phyloP scores from a whole-genome alignment of 805 yeast species.

The Wickerhamiella qilinensis region DNA sequence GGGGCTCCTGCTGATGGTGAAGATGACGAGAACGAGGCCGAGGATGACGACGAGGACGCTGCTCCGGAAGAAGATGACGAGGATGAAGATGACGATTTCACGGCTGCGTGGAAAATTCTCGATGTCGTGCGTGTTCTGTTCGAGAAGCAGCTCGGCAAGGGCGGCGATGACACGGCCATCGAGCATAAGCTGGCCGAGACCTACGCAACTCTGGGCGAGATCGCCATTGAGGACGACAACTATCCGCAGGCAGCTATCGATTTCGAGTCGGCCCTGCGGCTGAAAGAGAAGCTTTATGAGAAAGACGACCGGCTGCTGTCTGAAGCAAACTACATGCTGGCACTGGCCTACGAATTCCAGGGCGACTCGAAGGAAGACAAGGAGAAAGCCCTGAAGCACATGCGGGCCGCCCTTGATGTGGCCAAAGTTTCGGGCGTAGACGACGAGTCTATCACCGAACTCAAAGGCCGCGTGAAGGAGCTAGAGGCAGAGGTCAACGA shows the following conservation, averaged over 20 bases:
- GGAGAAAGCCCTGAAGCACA: conserved; percentile 35
- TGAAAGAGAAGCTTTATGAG: conserved; percentile 37
- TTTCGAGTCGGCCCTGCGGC: conserved; percentile 38
- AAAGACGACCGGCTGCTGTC: conserved; percentile 42
- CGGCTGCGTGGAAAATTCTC: conserved; percentile 73
- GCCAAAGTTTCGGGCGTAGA: conserved; percentile 22
- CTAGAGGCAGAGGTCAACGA: not conserved
- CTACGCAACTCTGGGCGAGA: conserved; percentile 73
- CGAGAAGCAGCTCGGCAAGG: conserved; percentile 28
- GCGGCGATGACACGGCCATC: conserved; percentile 18
- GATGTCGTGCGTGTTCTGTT: conserved; percentile 60
- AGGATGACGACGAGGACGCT: conserved; percentile 17
- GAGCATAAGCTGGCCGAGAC: conserved; percentile 45
- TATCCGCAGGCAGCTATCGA: conserved; percentile 65
- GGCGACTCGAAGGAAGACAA: conserved; percentile 41
- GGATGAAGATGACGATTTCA: conserved; percentile 56
- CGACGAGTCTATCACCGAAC: not conserved
- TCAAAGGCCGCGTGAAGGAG: not conserved
- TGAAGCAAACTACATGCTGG: conserved; percentile 67
- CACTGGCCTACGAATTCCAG: conserved; percentile 61
- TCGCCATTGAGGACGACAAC: conserved; percentile 71
- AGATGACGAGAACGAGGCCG: conserved; percentile 15
- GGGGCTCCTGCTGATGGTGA: conserved; percentile 14
- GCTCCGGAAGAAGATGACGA: conserved; percentile 25
- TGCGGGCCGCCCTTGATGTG: conserved; percentile 25